phyloP scores from a whole-genome alignment of 176 grass and related monocot species.

The Melocanna baccifera region DNA sequence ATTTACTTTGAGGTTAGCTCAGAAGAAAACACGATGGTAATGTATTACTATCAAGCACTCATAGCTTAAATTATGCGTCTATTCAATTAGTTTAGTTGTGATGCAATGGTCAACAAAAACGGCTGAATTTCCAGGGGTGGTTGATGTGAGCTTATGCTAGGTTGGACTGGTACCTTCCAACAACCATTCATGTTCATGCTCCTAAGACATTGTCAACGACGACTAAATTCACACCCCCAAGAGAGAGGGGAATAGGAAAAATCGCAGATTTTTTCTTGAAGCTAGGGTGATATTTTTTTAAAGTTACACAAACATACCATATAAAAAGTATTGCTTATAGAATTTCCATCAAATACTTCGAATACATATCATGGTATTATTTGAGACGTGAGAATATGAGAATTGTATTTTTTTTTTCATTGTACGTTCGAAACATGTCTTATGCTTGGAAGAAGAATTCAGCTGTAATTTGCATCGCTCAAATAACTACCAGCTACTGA shows the following conservation, averaged over 20 bases:
- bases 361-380: no score
- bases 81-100: not conserved
- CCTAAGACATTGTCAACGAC: not conserved
- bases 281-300: not conserved
- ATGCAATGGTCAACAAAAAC: not conserved
- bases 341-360: no score
- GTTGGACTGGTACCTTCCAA: not conserved
- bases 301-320: not conserved
- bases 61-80: not conserved
- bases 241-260: fast-evolving
- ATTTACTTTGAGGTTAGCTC: no score
- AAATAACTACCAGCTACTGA: no score
- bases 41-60: no score
- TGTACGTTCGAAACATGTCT: no score
- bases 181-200: not conserved
- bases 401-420: no score
- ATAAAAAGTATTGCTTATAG: no score
- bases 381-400: no score
- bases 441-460: not conserved
- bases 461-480: not conserved
- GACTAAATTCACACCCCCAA: not conserved
- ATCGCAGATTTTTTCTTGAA: not conserved
- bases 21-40: no score
- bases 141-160: not conserved
- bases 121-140: not conserved